Base-by-base conservation (phyloP, 2,329 filamentous ascomycete species). In the Colletotrichum aenigma region DNA sequence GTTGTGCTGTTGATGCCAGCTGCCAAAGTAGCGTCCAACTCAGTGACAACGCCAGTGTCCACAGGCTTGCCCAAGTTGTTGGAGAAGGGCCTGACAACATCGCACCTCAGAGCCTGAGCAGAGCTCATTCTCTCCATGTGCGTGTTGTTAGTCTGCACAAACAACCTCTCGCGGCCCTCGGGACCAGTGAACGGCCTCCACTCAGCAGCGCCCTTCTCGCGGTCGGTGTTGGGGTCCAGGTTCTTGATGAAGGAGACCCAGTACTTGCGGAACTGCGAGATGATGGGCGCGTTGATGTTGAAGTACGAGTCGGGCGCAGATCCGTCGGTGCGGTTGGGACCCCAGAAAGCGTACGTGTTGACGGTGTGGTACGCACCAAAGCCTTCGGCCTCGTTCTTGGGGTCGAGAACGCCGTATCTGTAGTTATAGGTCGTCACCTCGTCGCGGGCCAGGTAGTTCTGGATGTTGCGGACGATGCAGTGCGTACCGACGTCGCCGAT, bases 221-320 rank as follows among this genome's bases (percentile, higher is more conserved):
- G 87, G 70, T 87, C 83, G 36, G 66, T 73, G 18, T 96, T 96
- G 0, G 94, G 94, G 81, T 96, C 87, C 48, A 91, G 88, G 1
- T 87, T 87, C 30, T 90, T 85, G 76, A 96, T 91, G 81, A 96
- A 96, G 77, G 92, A 94, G 2, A 92, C 91, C 93, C 93, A 96
- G 82, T 95, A 96, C 0, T 87, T 89, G 80, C 95, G 93, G 32
- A 94, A 89, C 0, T 93, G 84, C 0, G 90, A 87, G 2, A 94
- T 87, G 7, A 94, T 91, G 0, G 81, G 80, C 2, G 85, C 88
- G 77, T 95, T 95, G 16, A 84, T 83, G 0, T 85, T 81, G 9
- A 82, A 81, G 78, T 95, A 95, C 62, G 90, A 92, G 4, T 80
- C 80, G 0, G 93, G 93, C 2, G 88, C 83, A 0, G 77, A 80